Evolutionary conservation across 2,329 filamentous ascomycete species (phyloP).

Genomic region (Periconia sp.): DNA sequence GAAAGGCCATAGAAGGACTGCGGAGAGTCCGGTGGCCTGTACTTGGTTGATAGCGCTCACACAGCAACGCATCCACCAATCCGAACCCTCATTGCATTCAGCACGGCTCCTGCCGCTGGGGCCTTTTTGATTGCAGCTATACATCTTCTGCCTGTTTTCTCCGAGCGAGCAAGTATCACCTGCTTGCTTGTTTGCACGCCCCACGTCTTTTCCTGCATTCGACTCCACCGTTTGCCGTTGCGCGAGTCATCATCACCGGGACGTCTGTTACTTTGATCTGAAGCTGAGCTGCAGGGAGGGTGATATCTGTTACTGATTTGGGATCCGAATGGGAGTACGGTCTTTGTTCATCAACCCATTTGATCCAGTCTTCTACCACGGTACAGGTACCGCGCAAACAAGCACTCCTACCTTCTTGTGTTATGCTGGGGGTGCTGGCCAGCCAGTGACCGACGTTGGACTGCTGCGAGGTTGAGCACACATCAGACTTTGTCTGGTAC

Average conservation of each 20-base stretch:
- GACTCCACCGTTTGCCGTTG: not conserved
- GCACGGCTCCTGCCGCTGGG: not conserved
- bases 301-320: not conserved
- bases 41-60: not conserved
- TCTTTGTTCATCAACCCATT: not conserved
- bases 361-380: not conserved
- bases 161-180: not conserved
- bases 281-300: not conserved
- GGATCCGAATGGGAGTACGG: not conserved
- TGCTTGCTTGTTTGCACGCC: not conserved
- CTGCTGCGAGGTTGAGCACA: not conserved
- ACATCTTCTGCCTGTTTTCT: not conserved
- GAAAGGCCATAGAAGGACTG: slow-evolving; percentile 28
- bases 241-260: not conserved
- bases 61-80: not conserved
- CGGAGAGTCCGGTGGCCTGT: slow-evolving; percentile 26
- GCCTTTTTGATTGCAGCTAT: not conserved
- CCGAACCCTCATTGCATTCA: not conserved
- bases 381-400: not conserved
- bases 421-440: not conserved
- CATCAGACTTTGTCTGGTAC: not conserved
- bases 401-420: not conserved
- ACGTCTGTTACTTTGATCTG: not conserved
- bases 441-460: not conserved
- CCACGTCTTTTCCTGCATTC: not conserved